Evolutionary conservation across 2,329 filamentous ascomycete species (phyloP).

Genomic region (Sphaerulina vaccinii): DNA sequence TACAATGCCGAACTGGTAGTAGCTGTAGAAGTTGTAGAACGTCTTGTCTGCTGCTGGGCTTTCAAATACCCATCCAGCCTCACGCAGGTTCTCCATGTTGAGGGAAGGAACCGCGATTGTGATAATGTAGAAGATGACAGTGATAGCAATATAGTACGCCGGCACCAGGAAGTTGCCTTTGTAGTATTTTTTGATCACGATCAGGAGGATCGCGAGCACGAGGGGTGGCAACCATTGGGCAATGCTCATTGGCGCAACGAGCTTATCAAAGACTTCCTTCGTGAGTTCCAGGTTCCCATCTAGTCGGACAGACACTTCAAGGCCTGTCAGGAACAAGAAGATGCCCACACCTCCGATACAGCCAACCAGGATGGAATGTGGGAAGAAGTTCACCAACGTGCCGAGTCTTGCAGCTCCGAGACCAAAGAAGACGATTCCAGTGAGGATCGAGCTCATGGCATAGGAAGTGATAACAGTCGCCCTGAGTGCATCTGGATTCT

Average conservation of each 20-base stretch:
- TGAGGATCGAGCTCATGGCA: constrained; percentile 84
- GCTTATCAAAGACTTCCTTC: constrained; percentile 68
- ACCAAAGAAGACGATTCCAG: constrained; percentile 84
- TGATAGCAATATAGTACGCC: constrained; percentile 77
- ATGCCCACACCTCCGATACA: constrained; percentile 97
- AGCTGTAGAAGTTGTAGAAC: constrained; percentile 96
- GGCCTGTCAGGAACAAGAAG: constrained; percentile 86
- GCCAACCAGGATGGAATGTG: constrained; percentile 90
- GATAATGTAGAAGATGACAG: constrained; percentile 73
- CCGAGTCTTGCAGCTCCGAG: constrained; percentile 87
- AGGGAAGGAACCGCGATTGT: constrained; percentile 68
- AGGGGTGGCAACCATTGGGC: constrained; percentile 82
- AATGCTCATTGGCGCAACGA: constrained; percentile 72
- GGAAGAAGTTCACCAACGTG: constrained; percentile 94
- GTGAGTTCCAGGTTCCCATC: constrained; percentile 84
- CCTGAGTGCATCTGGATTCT: constrained; percentile 80
- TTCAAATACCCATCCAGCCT: constrained; percentile 86
- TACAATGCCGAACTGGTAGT: constrained; percentile 67
- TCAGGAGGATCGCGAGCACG: constrained; percentile 69
- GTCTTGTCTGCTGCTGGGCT: constrained; percentile 80
- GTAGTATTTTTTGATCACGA: constrained; percentile 72
- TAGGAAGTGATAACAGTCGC: constrained; percentile 93
- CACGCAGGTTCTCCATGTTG: constrained; percentile 64
- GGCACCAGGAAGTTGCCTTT: constrained; percentile 84
- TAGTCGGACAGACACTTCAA: constrained; percentile 88